phyloP scores from a whole-genome alignment of 2,329 filamentous ascomycete genomes.

The Pestalotiopsis sp. region DNA sequence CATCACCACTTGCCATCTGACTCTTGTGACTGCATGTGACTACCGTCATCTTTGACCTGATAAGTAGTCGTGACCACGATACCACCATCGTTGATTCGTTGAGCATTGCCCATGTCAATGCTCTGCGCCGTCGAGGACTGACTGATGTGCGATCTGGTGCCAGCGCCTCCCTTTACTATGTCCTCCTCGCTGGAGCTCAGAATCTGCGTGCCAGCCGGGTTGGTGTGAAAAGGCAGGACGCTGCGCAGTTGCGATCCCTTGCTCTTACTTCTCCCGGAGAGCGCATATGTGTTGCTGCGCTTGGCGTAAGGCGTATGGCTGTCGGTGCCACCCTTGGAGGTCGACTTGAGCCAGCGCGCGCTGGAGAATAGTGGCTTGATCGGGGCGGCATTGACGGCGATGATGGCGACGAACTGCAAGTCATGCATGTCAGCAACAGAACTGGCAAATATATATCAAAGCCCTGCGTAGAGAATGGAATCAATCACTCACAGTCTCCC shows the following conservation, averaged over 20 bases:
- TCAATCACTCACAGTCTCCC: conserved; percentile 38
- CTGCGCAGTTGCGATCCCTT: neutral
- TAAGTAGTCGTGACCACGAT: conserved; percentile 14
- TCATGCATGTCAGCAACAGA: neutral
- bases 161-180: neutral
- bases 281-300: neutral
- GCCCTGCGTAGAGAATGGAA: neutral
- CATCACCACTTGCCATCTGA: neutral
- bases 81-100: neutral
- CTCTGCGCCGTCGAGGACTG: neutral
- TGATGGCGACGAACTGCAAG: conserved; percentile 43
- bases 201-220: neutral
- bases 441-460: no score
- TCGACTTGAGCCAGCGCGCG: conserved; percentile 34
- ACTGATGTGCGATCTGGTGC: neutral
- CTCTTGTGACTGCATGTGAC: neutral
- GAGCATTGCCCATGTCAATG: neutral
- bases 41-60: conserved; percentile 11
- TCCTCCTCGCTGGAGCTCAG: neutral
- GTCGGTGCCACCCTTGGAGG: conserved; percentile 31
- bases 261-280: neutral
- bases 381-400: conserved; percentile 43
- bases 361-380: conserved; percentile 42
- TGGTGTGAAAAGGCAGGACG: neutral
- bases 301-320: conserved; percentile 18